Conservation (phyloP, 768 basidiomycete species). For the Myochromella boudieri region DNA sequence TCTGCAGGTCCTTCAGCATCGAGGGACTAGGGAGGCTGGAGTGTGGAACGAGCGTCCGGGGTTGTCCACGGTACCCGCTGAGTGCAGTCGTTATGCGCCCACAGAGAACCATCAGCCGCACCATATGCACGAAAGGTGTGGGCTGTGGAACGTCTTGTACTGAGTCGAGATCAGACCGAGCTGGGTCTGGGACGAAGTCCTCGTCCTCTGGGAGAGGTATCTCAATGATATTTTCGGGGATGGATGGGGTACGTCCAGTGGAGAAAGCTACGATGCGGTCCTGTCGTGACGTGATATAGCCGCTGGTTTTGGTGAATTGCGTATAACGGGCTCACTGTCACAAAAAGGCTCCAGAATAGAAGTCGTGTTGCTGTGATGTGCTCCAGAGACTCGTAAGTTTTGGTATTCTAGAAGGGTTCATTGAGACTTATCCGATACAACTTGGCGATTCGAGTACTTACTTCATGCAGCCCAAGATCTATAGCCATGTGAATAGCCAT, state of each 20-base stretch:
- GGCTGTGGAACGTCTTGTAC: slow-evolving; percentile 10
- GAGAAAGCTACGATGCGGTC: slow-evolving; percentile 16
- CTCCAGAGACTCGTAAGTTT: slow-evolving; percentile 10
- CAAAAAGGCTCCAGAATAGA: slow-evolving; percentile 18
- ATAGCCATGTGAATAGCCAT: slow-evolving; percentile 20
- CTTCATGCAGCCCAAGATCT: slow-evolving; percentile 16
- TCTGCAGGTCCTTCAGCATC: slow-evolving; percentile 9
- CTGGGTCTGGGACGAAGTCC: slow-evolving; percentile 12
- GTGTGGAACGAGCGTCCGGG: slow-evolving; percentile 10
- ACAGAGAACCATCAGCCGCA: slow-evolving; percentile 13
- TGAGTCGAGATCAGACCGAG: slow-evolving; percentile 6
- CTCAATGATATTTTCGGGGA: slow-evolving; percentile 17
- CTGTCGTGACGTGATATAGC: too few relatives aligned
- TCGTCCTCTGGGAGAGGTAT: slow-evolving; percentile 17
- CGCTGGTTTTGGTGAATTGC: too few relatives aligned
- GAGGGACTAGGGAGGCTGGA: neutral
- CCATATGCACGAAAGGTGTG: slow-evolving; percentile 15
- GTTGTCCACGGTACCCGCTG: slow-evolving; percentile 13
- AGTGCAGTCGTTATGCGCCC: slow-evolving; percentile 14
- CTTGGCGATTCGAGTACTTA: too few relatives aligned
- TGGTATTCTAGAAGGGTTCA: slow-evolving; percentile 15
- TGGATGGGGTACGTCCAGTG: slow-evolving; percentile 13
- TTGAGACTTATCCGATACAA: too few relatives aligned
- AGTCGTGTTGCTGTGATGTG: slow-evolving; percentile 14
- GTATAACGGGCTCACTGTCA: slow-evolving; percentile 14